Evolutionary conservation across 78 protist species (phyloP), one percentile per base, ranked within the genome.

Genomic region (Guillardia theta): DNA sequence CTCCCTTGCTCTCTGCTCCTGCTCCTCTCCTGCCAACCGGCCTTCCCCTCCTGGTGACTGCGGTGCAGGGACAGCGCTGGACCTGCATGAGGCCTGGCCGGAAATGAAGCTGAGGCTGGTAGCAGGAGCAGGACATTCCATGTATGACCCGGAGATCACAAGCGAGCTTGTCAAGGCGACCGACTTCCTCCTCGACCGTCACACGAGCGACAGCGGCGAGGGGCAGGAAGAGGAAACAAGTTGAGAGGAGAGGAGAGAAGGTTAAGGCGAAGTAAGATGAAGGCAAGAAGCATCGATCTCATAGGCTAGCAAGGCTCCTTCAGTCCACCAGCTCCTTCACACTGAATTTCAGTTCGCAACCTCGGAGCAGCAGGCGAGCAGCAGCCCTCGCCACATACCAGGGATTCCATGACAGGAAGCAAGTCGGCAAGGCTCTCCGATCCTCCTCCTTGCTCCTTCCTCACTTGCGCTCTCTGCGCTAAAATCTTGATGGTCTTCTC

Each of bases 81-180:
- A 90, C 33, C 50, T 90, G 15, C 94, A 64, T 37, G 10, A 1
- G 21, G 64, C 46, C n/a, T 92, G 94, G 94, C 94, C 94, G 5
- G 94, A 64, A 22, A 64, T 64, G 88, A 22, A 45, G 53, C 94
- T 92, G 1, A 45, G 54, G 0, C 5, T 92, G 30, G 87, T 64
- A 12, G 24, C 4, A 21, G 88, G 47, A 30, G 94, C 70, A 0
- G 94, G 94, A 0, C 94, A 93, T 48, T 41, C 58, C 22, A 46
- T 48, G 92, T 93, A 93, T 10, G 64, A 45, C 22, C 90, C 90
- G 53, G 19, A 4, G 6, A 80, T 80, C 90, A 41, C 53, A 19
- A 15, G 30, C n/a, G 90, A 80, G 50, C 90, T 80, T 12, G 90
- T 80, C 83, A 70, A 70, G 83, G 83, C 83, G 15, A 70, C 83